Evolutionary conservation across 257 asterid species (phyloP).

Genomic region (Coffea canephora): DNA sequence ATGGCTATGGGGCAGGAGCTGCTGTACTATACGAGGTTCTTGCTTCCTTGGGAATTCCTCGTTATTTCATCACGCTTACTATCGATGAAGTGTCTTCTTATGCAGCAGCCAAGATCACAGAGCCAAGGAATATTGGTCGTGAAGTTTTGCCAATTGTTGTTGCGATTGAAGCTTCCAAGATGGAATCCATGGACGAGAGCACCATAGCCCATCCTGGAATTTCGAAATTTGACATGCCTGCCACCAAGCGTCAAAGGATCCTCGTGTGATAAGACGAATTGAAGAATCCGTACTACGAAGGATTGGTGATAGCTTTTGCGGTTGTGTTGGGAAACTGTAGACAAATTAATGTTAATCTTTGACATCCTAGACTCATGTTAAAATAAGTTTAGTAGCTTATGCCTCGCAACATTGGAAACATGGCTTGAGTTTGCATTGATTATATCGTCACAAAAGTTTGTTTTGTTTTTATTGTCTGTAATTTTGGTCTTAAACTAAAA

Average conservation of each 20-base stretch:
- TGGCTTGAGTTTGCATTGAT: too few species aligned
- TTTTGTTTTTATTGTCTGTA: too few species aligned
- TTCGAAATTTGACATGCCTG: not conserved
- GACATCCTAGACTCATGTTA: too few species aligned
- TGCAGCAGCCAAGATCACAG: not conserved
- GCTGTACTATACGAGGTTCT: not conserved
- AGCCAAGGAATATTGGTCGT: not conserved
- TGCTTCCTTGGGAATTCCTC: not conserved
- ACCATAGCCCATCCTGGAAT: not conserved
- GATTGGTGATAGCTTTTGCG: too few species aligned
- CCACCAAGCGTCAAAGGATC: not conserved
- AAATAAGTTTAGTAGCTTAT: too few species aligned
- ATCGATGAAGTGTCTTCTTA: not conserved
- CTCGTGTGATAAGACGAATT: too few species aligned
- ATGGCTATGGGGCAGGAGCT: not conserved
- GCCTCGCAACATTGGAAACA: too few species aligned
- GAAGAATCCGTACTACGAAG: too few species aligned
- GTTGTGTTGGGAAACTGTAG: too few species aligned
- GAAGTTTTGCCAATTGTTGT: not conserved
- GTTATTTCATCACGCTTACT: not conserved
- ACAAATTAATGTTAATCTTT: too few species aligned
- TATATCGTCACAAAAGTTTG: too few species aligned
- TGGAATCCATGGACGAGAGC: not conserved
- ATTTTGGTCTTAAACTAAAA: too few species aligned
- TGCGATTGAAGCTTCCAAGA: not conserved